Evolutionary conservation across 768 basidiomycete species (phyloP).

Genomic region (Termitomyces sp.): DNA sequence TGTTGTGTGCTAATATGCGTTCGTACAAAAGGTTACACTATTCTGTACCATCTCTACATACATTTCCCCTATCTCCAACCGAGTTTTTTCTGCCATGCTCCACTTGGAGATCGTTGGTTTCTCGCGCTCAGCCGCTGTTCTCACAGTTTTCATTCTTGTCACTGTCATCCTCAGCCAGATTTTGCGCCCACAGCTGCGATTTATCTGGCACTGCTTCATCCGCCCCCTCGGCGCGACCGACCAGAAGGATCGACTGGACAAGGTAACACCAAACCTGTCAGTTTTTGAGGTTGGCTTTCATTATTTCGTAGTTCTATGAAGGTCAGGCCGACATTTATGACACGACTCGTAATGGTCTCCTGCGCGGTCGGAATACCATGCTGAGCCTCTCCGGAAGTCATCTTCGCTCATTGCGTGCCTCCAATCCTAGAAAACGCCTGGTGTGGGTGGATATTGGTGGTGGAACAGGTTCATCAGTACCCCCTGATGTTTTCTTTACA

Average conservation of each 20-base stretch:
- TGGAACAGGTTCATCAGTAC: constrained; percentile 41
- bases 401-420: constrained; percentile 38
- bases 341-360: constrained; percentile 50
- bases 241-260: constrained; percentile 38
- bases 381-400: constrained; percentile 61
- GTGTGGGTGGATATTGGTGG: constrained; percentile 81
- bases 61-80: not conserved
- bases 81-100: constrained; percentile 1
- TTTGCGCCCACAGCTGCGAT: constrained; percentile 36
- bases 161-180: constrained; percentile 11
- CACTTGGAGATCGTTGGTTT: not conserved
- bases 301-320: constrained; percentile 44
- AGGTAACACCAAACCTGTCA: constrained; percentile 21
- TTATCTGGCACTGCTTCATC: constrained; percentile 46
- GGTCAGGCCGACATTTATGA: constrained; percentile 74
- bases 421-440: constrained; percentile 37
- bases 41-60: not conserved
- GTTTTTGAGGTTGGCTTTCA: not conserved
- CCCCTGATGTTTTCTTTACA: not conserved
- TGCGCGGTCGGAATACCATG: constrained; percentile 71
- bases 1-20: not conserved
- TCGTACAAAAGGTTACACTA: constrained; percentile 9
- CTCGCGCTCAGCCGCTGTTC: constrained; percentile 4
- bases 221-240: constrained; percentile 32
- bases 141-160: constrained; percentile 5